A percentile compares a stretch with the other conserved stretches of the same genome.
Conservation (phyloP, 768 basidiomycete species). For the Pisolithus orientalis region DNA sequence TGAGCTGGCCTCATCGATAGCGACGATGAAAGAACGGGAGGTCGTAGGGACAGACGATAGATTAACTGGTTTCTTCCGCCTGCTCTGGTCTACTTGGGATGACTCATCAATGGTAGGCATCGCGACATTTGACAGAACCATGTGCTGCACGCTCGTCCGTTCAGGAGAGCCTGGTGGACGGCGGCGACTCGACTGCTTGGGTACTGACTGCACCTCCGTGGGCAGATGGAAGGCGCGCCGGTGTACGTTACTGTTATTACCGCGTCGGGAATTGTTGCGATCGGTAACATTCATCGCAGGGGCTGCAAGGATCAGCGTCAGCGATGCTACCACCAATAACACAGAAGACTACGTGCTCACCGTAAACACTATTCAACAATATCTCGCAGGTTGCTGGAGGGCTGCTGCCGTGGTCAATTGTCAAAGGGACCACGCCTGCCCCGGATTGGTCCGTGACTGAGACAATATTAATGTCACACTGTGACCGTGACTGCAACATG, state of each 20-base stretch:
- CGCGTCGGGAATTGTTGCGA: slow-evolving; percentile 4
- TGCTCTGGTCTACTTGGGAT: slow-evolving; percentile 18
- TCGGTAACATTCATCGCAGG: background rate
- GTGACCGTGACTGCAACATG: too few species aligned
- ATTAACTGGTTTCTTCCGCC: slow-evolving; percentile 25
- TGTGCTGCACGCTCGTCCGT: slow-evolving; percentile 14
- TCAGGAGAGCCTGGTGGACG: slow-evolving; percentile 33
- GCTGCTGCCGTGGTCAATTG: too few species aligned
- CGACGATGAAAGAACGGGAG: slow-evolving; percentile 22
- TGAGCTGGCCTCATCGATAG: slow-evolving; percentile 20
- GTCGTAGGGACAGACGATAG: slow-evolving; percentile 8
- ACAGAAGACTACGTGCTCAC: background rate
- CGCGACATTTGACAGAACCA: slow-evolving; percentile 1
- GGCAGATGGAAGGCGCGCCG: slow-evolving; percentile 12
- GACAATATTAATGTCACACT: too few species aligned
- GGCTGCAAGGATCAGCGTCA: background rate
- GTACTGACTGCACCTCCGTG: background rate
- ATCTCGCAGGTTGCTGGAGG: too few species aligned
- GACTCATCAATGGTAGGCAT: slow-evolving; percentile 16
- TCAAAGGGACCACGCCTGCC: too few species aligned
- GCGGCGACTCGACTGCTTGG: slow-evolving; percentile 14
- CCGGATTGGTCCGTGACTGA: too few species aligned
- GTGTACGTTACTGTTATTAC: slow-evolving; percentile 17
- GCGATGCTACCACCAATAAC: background rate
- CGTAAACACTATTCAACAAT: background rate